A percentile compares a stretch with the other conserved stretches of the same genome.
Evolutionary conservation across 2,329 filamentous ascomycete genomes (phyloP).

Genomic region (Sphaceloma murrayae): DNA sequence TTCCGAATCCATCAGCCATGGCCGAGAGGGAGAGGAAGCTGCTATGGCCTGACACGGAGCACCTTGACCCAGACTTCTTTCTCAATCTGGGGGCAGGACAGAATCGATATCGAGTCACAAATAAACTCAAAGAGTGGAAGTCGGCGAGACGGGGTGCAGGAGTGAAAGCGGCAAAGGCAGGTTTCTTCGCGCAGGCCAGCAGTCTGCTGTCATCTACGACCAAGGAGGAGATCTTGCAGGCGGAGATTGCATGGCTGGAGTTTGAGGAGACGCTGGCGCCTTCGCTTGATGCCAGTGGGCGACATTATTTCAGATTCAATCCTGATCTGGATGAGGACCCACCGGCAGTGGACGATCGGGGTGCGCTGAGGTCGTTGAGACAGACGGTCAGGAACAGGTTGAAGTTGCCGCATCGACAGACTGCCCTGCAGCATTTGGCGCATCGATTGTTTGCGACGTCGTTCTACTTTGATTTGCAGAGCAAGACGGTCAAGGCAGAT

Average conservation of each 20-base stretch:
- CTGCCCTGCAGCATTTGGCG: constrained; percentile 27
- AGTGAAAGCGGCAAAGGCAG: constrained; percentile 1
- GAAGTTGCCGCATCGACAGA: constrained; percentile 24
- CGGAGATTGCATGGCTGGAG: constrained; percentile 29
- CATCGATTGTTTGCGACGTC: constrained; percentile 31
- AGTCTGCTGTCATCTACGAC: constrained; percentile 5
- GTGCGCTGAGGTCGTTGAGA: constrained; percentile 27
- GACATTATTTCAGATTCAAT: constrained; percentile 31
- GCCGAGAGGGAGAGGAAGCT: constrained; percentile 38
- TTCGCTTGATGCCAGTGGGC: constrained; percentile 22
- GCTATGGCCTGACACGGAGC: constrained; percentile 28
- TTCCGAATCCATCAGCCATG: constrained; percentile 44
- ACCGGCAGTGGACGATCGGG: constrained; percentile 30
- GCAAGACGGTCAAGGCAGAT: constrained; percentile 26
- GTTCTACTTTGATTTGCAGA: constrained; percentile 31
- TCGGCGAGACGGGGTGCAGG: neutral
- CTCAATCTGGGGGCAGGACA: constrained; percentile 29
- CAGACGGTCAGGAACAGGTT: constrained; percentile 27
- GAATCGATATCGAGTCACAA: constrained; percentile 22
- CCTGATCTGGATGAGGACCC: constrained; percentile 24
- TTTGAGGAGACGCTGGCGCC: constrained; percentile 27
- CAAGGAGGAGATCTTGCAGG: constrained; percentile 29
- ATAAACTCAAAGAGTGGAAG: constrained; percentile 11
- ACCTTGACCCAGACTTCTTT: constrained; percentile 27
- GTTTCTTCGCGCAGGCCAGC: neutral